phyloP scores from a whole-genome alignment of 106 monocot species.

The Platanthera zijinensis region DNA sequence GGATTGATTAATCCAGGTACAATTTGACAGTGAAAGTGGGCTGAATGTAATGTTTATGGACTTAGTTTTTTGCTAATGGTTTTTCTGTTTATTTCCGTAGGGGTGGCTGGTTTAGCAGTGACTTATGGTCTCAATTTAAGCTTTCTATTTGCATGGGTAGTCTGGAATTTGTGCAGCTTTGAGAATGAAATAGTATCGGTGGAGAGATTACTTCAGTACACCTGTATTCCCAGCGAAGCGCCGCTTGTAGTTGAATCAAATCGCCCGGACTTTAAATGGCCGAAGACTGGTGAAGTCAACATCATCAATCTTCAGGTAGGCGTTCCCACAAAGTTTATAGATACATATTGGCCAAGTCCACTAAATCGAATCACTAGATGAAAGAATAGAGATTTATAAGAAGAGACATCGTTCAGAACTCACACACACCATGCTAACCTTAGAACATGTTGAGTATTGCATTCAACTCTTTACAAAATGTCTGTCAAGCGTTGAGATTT shows the following conservation, averaged over 20 bases:
- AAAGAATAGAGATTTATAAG: too few relatives aligned
- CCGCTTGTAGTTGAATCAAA: slow-evolving; percentile 22
- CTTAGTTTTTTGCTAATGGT: neutral
- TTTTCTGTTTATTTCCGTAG: slow-evolving; percentile 10
- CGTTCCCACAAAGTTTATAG: neutral
- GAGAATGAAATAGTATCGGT: slow-evolving; percentile 50
- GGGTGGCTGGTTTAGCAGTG: slow-evolving; percentile 39
- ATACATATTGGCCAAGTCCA: too few relatives aligned
- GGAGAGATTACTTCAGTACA: slow-evolving; percentile 51
- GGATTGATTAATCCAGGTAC: slow-evolving; percentile 31
- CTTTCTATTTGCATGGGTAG: slow-evolving; percentile 25
- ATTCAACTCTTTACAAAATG: too few relatives aligned
- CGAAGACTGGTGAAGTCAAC: slow-evolving; percentile 25
- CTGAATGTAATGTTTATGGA: neutral
- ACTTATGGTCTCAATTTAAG: slow-evolving; percentile 45
- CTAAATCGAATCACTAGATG: too few relatives aligned
- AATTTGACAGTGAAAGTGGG: neutral
- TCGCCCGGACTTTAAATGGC: slow-evolving; percentile 29
- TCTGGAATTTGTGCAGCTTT: slow-evolving; percentile 33
- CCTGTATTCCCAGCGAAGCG: slow-evolving; percentile 41
- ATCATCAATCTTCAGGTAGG: slow-evolving; percentile 33
- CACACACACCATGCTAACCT: too few relatives aligned
- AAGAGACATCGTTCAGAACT: too few relatives aligned
- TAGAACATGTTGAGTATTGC: too few relatives aligned
- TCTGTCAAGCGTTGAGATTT: too few relatives aligned